A percentile compares a stretch with the other conserved stretches of the same genome.
phyloP scores from a whole-genome alignment of 768 basidiomycete species.

The Cyathus striatus region DNA sequence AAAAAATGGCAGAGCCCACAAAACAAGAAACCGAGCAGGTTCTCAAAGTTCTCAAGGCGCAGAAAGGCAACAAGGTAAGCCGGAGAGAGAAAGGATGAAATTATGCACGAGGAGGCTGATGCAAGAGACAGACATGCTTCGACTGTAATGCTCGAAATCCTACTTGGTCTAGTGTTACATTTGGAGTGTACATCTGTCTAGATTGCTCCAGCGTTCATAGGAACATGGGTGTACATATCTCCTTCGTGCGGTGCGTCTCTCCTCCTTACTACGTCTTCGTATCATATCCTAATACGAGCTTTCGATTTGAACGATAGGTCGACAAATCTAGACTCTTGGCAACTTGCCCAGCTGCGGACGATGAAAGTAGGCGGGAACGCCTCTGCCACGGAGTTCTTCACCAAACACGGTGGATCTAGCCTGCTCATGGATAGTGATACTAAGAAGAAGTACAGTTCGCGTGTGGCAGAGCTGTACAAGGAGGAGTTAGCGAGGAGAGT shows the following conservation, averaged over 20 bases:
- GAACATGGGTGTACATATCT: conserved; percentile 98
- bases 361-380: conserved; percentile 97
- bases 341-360: conserved; percentile 80
- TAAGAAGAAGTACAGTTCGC: conserved; percentile 86
- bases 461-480: conserved; percentile 84
- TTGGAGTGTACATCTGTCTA: conserved; percentile 94
- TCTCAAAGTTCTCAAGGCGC: conserved; percentile 74
- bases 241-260: conserved; percentile 78
- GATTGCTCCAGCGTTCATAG: conserved; percentile 95
- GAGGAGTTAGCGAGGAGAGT: conserved; percentile 83
- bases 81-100: background rate
- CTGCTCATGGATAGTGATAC: conserved; percentile 69
- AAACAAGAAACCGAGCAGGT: conserved; percentile 86
- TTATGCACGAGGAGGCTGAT: background rate
- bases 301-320: conserved; percentile 50
- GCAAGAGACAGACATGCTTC: conserved; percentile 56
- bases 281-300: background rate
- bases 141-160: conserved; percentile 96
- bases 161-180: conserved; percentile 96
- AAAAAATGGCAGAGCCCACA: conserved; percentile 77
- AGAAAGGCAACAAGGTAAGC: conserved; percentile 84
- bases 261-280: conserved; percentile 1
- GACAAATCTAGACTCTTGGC: conserved; percentile 95
- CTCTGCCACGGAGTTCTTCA: conserved; percentile 84
- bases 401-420: conserved; percentile 74